Evolutionary conservation across 805 yeast species (phyloP).

Genomic region (Diddensiella transvaalensis): DNA sequence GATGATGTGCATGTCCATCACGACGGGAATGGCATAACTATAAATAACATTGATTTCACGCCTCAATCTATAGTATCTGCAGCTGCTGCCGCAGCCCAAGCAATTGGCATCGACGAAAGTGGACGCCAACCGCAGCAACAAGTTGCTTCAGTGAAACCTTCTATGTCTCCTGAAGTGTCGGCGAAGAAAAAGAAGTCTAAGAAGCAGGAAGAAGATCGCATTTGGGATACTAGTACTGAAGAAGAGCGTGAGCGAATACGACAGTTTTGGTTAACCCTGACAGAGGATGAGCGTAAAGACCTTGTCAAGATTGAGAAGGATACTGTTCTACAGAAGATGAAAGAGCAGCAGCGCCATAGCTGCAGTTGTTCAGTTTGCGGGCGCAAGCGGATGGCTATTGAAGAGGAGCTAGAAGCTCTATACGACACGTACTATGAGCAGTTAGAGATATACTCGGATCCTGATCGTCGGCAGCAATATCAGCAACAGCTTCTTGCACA

Average conservation of each 20-base stretch:
- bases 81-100: conserved; percentile 20
- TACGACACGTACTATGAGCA: conserved; percentile 65
- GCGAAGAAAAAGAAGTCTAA: conserved; percentile 1
- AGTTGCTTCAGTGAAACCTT: not conserved
- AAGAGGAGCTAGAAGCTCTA: conserved; percentile 69
- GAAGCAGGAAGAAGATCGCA: conserved; percentile 28
- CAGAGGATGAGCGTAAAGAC: conserved; percentile 55
- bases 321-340: conserved; percentile 62
- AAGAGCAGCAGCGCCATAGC: conserved; percentile 50
- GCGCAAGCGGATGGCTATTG: conserved; percentile 64
- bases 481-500: not conserved
- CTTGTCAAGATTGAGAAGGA: conserved; percentile 65
- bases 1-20: conserved; percentile 52
- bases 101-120: not conserved
- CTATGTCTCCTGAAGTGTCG: not conserved
- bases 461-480: not conserved
- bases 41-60: conserved; percentile 45
- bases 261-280: conserved; percentile 63
- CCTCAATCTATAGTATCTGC: conserved; percentile 29
- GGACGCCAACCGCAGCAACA: not conserved
- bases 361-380: conserved; percentile 82
- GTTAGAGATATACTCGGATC: conserved; percentile 31
- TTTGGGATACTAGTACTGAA: conserved; percentile 43
- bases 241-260: conserved; percentile 52
- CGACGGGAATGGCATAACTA: conserved; percentile 69